Evolutionary conservation across 2,329 filamentous ascomycete genomes (phyloP), one percentile per base, ranked within the genome.

Genomic region (Fusarium bactridioides): DNA sequence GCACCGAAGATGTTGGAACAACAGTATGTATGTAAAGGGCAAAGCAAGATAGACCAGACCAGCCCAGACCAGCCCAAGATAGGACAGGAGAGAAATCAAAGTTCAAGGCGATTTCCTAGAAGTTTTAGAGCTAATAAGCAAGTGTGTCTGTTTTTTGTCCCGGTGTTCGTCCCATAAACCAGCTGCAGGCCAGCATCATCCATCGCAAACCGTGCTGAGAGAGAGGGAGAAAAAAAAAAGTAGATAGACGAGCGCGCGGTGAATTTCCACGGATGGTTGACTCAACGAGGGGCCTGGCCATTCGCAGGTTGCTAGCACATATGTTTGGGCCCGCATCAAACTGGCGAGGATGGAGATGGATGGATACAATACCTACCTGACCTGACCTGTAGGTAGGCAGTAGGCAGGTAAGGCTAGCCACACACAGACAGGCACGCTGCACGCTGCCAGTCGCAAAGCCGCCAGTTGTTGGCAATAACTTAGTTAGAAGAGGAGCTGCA

Each of bases 141-240:
- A 67, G 55, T 61, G 45, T 41, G 70, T 67, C 65, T 44, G 70
- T 62, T 57, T 73, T 62, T 27, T 62, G 19, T 15, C 21, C 71
- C 35, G 66, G 73, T 40, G 70, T 58, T 61, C 61, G 61, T 51
- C 47, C 48, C 50, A 38, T 64, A 38, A 43, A 58, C 63, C 37
- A 51, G 58, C 54, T 70, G 70, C 43, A 69, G 64, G 58, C 70
- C 62, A 73, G 67, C 62, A 73, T 67, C 58, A 73, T 71, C 58
- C 67, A 73, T 71, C 58, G 38, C 48, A 58, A 54, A 60, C 43
- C 45, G 66, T 50, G 29, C 56, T 54, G 50, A 45, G 15, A 47
- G 25, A 7, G 44, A 13, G 19, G 3, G 21, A 21, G 19, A 10
- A 21, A 15, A 16, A 29, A 38, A 72, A 53, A 55, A 35, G 38